Evolutionary conservation across 106 monocot species (phyloP).

Genomic region (Chionographis japonica): DNA sequence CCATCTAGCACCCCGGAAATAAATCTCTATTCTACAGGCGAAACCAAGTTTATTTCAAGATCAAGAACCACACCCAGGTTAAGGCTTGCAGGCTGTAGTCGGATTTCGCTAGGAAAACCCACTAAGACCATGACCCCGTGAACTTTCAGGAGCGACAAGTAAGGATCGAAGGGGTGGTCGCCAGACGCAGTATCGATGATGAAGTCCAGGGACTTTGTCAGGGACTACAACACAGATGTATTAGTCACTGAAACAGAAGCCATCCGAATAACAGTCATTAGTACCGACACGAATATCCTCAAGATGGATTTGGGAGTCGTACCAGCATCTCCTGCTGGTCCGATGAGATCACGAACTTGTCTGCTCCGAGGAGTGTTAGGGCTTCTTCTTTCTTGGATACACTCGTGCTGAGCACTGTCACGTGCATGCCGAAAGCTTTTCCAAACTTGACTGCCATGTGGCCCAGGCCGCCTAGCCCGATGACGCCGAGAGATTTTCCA

Average conservation of each 20-base stretch:
- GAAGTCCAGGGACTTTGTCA: constrained; percentile 56
- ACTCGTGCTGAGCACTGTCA: constrained; percentile 54
- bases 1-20: too few species aligned
- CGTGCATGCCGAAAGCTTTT: constrained; percentile 58
- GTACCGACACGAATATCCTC: too few species aligned
- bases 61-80: constrained; percentile 28
- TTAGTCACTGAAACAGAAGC: too few species aligned
- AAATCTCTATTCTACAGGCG: too few species aligned
- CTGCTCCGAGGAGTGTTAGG: constrained; percentile 39
- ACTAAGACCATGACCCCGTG: constrained; percentile 58
- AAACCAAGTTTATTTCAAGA: neutral
- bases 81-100: constrained; percentile 40
- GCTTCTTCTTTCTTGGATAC: constrained; percentile 51
- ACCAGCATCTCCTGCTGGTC: constrained; percentile 57
- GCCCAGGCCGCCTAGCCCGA: constrained; percentile 60
- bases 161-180: constrained; percentile 83
- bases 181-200: constrained; percentile 89
- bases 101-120: constrained; percentile 69
- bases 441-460: constrained; percentile 67
- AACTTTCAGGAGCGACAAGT: constrained; percentile 68
- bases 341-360: constrained; percentile 54
- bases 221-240: constrained; percentile 32
- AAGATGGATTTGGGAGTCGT: neutral
- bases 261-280: too few species aligned
- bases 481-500: constrained; percentile 61